A percentile compares a stretch with the other conserved stretches of the same genome.
These are phyloP conservation scores for Ogataea zsoltii DNA, from an alignment of 805 yeast species.

Conservation along the genomic window DNA sequence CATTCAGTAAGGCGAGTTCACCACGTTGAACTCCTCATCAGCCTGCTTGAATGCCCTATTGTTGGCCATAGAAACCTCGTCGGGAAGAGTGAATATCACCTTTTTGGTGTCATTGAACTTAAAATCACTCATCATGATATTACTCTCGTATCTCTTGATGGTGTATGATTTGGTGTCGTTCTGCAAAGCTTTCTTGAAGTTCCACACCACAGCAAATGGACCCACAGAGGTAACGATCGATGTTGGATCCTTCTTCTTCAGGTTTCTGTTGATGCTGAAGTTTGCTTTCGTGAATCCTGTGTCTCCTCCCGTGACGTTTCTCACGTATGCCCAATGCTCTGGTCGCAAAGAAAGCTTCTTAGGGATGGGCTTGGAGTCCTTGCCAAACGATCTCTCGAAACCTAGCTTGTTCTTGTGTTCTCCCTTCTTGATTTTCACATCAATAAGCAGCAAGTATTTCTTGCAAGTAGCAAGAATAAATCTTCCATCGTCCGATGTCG, in stretches of 20 bases:
- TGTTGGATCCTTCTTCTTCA: constrained; percentile 52
- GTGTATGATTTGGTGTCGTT: constrained; percentile 57
- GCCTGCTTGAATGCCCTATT: constrained; percentile 61
- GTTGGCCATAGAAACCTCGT: constrained; percentile 74
- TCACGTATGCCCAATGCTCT: constrained; percentile 68
- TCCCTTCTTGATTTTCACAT: constrained; percentile 62
- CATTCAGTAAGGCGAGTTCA: constrained; percentile 31
- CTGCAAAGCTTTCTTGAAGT: constrained; percentile 56
- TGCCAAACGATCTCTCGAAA: constrained; percentile 62
- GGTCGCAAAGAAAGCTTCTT: constrained; percentile 66
- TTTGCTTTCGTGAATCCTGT: constrained; percentile 69
- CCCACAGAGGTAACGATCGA: constrained; percentile 78
- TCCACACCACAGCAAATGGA: constrained; percentile 82
- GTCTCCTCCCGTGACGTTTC: constrained; percentile 47
- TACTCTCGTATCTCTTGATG: constrained; percentile 60
- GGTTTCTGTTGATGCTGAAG: constrained; percentile 69
- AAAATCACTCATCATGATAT: constrained; percentile 77
- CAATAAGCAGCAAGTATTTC: constrained; percentile 68
- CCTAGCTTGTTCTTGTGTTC: constrained; percentile 61
- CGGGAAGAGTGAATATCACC: constrained; percentile 70
- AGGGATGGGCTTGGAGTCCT: constrained; percentile 67
- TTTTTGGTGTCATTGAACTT: constrained; percentile 69
- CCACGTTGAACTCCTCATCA: constrained; percentile 28
- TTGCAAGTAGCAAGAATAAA: constrained; percentile 82
- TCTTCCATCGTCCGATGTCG: constrained; percentile 75